phyloP scores from a whole-genome alignment of 352 stramenopile genomes.

The Phytophthora boehmeriae region DNA sequence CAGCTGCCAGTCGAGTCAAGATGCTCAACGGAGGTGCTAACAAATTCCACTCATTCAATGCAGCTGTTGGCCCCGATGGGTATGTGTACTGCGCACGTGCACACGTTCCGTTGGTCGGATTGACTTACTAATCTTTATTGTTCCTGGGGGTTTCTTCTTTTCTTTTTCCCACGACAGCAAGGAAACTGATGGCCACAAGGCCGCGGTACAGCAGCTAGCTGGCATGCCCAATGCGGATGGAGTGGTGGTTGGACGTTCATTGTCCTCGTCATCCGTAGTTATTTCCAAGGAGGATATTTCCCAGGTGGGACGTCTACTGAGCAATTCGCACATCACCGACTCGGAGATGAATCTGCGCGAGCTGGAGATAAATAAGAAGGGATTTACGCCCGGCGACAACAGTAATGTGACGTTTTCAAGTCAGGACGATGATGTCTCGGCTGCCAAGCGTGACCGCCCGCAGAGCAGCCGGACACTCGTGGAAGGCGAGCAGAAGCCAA shows the following conservation, averaged over 20 bases:
- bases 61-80: constrained; percentile 49
- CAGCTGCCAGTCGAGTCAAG: constrained; percentile 70
- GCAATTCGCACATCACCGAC: constrained; percentile 82
- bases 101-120: not conserved
- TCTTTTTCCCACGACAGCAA: constrained; percentile 35
- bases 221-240: constrained; percentile 42
- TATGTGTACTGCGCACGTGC: constrained; percentile 14
- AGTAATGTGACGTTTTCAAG: constrained; percentile 6
- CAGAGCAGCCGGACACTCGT: constrained; percentile 67
- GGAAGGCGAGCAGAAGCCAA: constrained; percentile 65
- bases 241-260: constrained; percentile 41
- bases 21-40: constrained; percentile 64
- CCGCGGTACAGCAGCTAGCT: constrained; percentile 39
- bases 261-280: constrained; percentile 75
- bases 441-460: constrained; percentile 71
- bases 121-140: not conserved
- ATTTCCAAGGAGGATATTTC: constrained; percentile 86
- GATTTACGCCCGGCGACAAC: constrained; percentile 37
- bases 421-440: constrained; percentile 40
- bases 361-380: constrained; percentile 81
- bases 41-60: constrained; percentile 82
- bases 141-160: not conserved
- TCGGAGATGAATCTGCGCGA: constrained; percentile 79
- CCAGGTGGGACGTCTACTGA: constrained; percentile 63
- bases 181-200: constrained; percentile 40